Evolutionary conservation across 768 basidiomycete species (phyloP).

Genomic region (Rhodotorula paludigena): DNA sequence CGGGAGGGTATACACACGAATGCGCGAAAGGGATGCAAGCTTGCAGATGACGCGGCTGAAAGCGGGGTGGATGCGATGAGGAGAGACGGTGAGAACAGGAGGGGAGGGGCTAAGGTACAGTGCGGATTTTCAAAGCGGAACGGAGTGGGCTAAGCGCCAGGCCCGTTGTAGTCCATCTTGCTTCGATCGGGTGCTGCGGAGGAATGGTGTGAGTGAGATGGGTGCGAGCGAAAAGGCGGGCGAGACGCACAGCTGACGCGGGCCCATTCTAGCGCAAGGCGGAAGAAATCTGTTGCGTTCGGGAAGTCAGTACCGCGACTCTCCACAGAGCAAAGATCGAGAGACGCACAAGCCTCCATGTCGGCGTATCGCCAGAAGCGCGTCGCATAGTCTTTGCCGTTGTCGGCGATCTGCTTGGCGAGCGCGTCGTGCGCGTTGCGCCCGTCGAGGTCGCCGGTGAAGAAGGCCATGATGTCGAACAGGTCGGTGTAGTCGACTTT

Average conservation of each 20-base stretch:
- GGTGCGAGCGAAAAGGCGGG: neutral
- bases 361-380: slow-evolving; percentile 42
- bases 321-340: neutral
- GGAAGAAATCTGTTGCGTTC: slow-evolving; percentile 36
- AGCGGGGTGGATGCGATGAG: no score
- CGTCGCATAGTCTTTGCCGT: slow-evolving; percentile 49
- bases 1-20: no score
- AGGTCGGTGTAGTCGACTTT: slow-evolving; percentile 48
- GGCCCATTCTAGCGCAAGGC: slow-evolving; percentile 44
- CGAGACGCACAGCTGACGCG: slow-evolving; percentile 25
- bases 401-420: slow-evolving; percentile 56
- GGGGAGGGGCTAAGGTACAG: no score
- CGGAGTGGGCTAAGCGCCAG: neutral
- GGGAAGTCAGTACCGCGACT: neutral
- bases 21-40: no score
- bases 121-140: no score
- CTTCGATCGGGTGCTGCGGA: slow-evolving; percentile 7
- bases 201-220: neutral
- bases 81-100: no score
- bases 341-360: slow-evolving; percentile 43
- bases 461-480: slow-evolving; percentile 68
- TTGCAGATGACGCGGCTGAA: no score
- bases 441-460: slow-evolving; percentile 61
- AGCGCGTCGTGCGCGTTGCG: slow-evolving; percentile 60
- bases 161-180: slow-evolving; percentile 25